These are phyloP conservation scores for Sutorius eximius DNA, from an alignment of 1,284 basidiomycete species.

Conservation along the genomic window DNA sequence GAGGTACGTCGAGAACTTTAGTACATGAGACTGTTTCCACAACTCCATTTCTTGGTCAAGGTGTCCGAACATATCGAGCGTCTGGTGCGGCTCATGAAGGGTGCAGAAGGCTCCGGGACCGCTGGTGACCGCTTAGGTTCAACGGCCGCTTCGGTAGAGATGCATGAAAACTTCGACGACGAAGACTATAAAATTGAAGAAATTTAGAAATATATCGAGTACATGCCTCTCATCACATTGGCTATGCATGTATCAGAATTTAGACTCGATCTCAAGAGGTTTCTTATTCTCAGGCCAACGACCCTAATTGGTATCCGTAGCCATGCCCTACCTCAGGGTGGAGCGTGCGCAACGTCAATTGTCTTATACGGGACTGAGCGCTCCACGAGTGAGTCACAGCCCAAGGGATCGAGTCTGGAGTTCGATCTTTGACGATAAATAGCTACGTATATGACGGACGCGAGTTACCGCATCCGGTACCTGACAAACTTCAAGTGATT, in stretches of 20 bases:
- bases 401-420: constrained; percentile 14
- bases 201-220: constrained; percentile 38
- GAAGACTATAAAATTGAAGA: constrained; percentile 59
- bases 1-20: constrained; percentile 49
- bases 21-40: constrained; percentile 9
- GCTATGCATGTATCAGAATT: constrained; percentile 2
- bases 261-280: neutral
- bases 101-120: constrained; percentile 62
- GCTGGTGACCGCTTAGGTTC: constrained; percentile 32
- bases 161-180: constrained; percentile 40
- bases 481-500: constrained; percentile 3
- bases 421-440: constrained; percentile 23
- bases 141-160: constrained; percentile 23
- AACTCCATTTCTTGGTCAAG: constrained; percentile 31
- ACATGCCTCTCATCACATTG: constrained; percentile 11
- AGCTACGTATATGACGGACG: constrained; percentile 22
- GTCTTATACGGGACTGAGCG: neutral
- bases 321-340: neutral
- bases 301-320: neutral
- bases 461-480: constrained; percentile 19
- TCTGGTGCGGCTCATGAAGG: constrained; percentile 72
- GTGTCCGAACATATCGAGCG: constrained; percentile 69
- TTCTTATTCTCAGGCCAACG: neutral
- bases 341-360: constrained; percentile 2
- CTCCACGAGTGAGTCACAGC: constrained; percentile 26